phyloP scores from a whole-genome alignment of 345 rosid species.

The Eucalyptus curtisii region DNA sequence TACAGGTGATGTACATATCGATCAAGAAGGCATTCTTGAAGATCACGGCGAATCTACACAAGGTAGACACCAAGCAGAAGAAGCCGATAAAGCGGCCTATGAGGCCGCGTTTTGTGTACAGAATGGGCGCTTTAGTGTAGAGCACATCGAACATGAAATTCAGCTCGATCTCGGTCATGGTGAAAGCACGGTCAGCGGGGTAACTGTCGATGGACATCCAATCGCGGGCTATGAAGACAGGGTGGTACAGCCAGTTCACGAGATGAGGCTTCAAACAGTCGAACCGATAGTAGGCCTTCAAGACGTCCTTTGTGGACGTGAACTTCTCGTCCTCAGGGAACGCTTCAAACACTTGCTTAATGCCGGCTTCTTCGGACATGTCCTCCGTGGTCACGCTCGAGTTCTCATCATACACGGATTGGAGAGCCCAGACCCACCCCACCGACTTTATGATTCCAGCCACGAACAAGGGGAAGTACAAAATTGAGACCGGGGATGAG shows the following conservation, averaged over 20 bases:
- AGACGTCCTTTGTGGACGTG: not conserved
- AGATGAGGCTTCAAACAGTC: not conserved
- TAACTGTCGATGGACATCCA: not conserved
- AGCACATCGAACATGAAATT: slow-evolving; percentile 18
- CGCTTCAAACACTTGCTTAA: not conserved
- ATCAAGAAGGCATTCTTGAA: not conserved
- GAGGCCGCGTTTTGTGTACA: not conserved
- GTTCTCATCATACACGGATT: not conserved
- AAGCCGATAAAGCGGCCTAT: not conserved
- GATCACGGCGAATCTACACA: not conserved
- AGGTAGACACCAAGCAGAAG: not conserved
- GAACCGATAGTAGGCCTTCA: not conserved
- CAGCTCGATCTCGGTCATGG: slow-evolving; percentile 25
- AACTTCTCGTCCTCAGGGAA: not conserved
- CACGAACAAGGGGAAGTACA: not conserved
- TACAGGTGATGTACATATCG: slow-evolving; percentile 17
- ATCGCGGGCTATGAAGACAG: not conserved
- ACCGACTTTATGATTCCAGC: not conserved
- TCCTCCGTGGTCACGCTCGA: not conserved
- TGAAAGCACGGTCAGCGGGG: not conserved
- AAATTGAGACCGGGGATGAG: not conserved
- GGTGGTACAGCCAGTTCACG: not conserved
- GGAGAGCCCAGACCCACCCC: not conserved
- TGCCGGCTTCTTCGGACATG: not conserved
- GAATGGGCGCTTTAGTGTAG: slow-evolving; percentile 15